Base-by-base conservation (phyloP, 257 asterid genomes). In the Phtheirospermum japonicum region DNA sequence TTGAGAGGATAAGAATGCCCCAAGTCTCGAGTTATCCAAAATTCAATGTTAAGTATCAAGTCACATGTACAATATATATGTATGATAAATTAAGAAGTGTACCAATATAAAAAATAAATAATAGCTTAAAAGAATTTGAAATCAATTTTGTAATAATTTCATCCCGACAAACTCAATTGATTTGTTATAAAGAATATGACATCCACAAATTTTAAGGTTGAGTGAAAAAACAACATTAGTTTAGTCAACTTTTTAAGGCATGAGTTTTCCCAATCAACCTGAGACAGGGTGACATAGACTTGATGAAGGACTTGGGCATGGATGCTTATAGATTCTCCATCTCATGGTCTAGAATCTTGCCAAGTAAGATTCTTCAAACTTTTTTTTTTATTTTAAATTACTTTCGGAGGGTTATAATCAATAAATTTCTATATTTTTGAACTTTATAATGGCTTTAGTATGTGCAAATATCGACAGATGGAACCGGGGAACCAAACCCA, bases 271-370 rank as follows among this genome's bases (percentile, higher is more conserved):
- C n/a, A n/a, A n/a, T n/a, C n/a, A n/a, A n/a, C 65, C 76, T 59
- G 75, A 61, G 52, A 59, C 88, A 87, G 97, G 53, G 79, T 58
- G 97, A 90, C 72, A 74, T 85, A 64, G 92, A 80, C 49, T 78
- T 90, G 81, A 90, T 90, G 97, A 82, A 78, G 76, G 85, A 85
- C 68, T 40, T 87, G 71, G 88, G 96, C 19, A 82, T 87, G 93
- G 96, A 87, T 78, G 90, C 96, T 52, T 90, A 87, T 58, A 80
- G 97, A 76, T 90, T 90, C 72, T 90, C 96, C 64, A 85, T 90
- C 36, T 85, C 97, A 34, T 90, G 96, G 97, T 77, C 97, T 57
- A 80, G 97, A 77, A 87, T 90, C 43, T 80, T 80, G 60, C 90
- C 97, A 46, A 77, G 97, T 90, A 85, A 74, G 83, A 63, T 39